Evolutionary conservation across 139 green algal species (phyloP).

Genomic region (Chlorella sp.): DNA sequence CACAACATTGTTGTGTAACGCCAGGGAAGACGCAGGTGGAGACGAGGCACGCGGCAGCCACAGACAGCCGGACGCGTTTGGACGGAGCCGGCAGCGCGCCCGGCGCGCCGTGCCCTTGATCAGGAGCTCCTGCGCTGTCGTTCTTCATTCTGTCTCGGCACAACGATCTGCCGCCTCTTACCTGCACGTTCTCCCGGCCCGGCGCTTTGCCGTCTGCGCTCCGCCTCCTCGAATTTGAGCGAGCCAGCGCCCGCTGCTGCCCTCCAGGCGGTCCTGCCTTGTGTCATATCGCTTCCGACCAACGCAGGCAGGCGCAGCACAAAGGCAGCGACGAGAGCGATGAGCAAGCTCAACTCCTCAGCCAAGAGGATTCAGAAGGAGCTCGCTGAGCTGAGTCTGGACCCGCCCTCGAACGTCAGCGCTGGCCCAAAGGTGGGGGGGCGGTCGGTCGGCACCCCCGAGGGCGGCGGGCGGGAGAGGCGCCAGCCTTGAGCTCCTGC

Average conservation of each 20-base stretch:
- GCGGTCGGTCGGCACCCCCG: no score
- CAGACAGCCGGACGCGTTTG: no score
- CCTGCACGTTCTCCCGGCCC: no score
- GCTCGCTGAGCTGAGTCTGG: conserved; percentile 92
- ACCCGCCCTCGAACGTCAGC: conserved; percentile 92
- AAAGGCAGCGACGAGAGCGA: neutral
- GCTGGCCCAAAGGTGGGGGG: conserved; percentile 98
- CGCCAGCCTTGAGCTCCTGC: no score
- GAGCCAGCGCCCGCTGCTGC: neutral
- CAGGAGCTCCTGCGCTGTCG: no score
- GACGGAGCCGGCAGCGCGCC: neutral
- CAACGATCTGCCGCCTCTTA: no score
- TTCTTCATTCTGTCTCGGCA: no score
- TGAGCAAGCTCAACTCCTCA: conserved; percentile 34
- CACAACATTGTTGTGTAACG: no score
- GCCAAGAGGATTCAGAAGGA: conserved; percentile 92
- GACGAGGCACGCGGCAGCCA: no score
- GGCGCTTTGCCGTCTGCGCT: neutral
- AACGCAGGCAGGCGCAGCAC: neutral
- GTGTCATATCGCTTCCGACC: neutral
- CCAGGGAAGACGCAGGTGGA: no score
- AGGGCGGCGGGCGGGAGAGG: no score
- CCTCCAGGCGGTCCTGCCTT: neutral
- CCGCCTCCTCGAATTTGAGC: neutral
- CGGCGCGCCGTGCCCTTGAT: no score